phyloP scores from a whole-genome alignment of 2,329 filamentous ascomycete species.

The Aureobasidium melanogenum region DNA sequence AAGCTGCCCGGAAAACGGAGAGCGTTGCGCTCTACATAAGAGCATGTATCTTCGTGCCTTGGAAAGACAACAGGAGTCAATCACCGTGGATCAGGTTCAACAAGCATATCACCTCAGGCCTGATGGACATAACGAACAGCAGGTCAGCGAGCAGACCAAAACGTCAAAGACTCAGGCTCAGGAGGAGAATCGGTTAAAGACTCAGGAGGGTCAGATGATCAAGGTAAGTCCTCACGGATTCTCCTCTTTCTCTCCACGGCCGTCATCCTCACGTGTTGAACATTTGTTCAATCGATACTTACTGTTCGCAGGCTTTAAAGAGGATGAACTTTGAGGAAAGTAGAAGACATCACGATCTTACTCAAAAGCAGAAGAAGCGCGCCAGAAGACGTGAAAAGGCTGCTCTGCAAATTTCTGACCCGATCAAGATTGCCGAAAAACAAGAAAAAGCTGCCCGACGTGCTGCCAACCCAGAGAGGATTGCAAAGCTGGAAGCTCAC shows the following conservation, averaged over 20 bases:
- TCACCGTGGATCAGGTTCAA: not conserved
- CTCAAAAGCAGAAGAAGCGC: not conserved
- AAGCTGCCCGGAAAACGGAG: not conserved
- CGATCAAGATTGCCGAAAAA: not conserved
- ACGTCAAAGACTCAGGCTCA: not conserved
- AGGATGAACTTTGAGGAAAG: not conserved
- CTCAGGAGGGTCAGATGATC: not conserved
- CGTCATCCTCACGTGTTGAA: not conserved
- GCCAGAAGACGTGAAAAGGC: not conserved
- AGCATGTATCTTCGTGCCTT: not conserved
- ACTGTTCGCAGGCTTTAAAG: not conserved
- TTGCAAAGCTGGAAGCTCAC: not conserved
- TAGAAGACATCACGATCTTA: not conserved
- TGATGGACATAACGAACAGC: not conserved
- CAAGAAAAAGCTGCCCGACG: not conserved
- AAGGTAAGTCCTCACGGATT: not conserved
- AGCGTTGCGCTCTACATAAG: conserved; percentile 1
- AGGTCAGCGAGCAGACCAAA: not conserved
- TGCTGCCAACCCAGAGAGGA: not conserved
- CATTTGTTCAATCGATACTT: not conserved
- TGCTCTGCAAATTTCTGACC: not conserved
- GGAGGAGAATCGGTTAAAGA: not conserved
- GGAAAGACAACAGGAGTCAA: not conserved
- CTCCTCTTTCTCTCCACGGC: not conserved
- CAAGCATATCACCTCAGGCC: not conserved